A percentile compares a stretch with the other conserved stretches of the same genome.
phyloP scores from a whole-genome alignment of 164 flowering plant species.

The Magnolia sinica region DNA sequence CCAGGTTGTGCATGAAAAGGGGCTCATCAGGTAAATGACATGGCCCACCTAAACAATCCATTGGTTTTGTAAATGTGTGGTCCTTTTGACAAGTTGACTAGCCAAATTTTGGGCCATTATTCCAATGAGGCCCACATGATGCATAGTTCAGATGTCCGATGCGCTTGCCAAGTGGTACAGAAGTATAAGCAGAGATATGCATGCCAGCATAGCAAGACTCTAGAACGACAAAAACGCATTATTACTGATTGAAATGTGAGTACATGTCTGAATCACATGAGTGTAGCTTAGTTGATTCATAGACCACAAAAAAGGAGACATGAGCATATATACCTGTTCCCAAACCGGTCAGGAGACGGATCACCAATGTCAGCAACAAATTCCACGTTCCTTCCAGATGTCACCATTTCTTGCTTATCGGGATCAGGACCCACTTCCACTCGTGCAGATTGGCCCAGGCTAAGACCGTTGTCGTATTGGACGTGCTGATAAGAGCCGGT shows the following conservation, averaged over 20 bases:
- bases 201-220: neutral
- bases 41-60: neutral
- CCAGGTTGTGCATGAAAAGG: too few species aligned
- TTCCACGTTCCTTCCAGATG: slow-evolving; percentile 29
- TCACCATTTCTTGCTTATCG: slow-evolving; percentile 36
- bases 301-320: neutral
- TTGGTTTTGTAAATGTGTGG: neutral
- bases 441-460: slow-evolving; percentile 38
- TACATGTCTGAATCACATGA: neutral
- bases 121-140: neutral
- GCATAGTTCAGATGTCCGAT: neutral
- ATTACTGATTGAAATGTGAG: neutral
- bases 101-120: neutral
- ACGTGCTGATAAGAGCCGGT: slow-evolving; percentile 51
- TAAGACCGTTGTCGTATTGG: slow-evolving; percentile 32
- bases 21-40: too few species aligned
- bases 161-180: neutral
- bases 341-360: slow-evolving; percentile 38
- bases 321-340: slow-evolving; percentile 49
- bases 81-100: neutral
- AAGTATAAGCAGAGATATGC: neutral
- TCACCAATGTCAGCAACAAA: slow-evolving; percentile 30
- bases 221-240: neutral
- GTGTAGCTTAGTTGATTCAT: neutral
- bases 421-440: slow-evolving; percentile 33